phyloP scores from a whole-genome alignment of 768 basidiomycete genomes.

The Tricholoma matsutake region DNA sequence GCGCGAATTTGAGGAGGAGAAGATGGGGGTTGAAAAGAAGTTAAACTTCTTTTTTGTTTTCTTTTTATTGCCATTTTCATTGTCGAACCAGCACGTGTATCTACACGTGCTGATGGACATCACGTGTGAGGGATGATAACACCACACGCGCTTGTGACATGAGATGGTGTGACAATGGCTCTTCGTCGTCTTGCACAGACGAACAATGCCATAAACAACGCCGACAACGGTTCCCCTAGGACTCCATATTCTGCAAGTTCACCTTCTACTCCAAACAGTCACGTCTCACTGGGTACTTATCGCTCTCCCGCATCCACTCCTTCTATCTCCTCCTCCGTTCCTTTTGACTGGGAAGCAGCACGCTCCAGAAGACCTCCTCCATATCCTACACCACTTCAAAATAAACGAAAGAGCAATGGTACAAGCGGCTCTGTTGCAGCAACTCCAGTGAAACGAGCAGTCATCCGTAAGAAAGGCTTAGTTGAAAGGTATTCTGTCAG shows the following conservation, averaged over 20 bases:
- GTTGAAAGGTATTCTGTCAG: conserved; percentile 50
- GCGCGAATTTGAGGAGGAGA: conserved; percentile 14
- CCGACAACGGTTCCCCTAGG: conserved; percentile 30
- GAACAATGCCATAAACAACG: conserved; percentile 33
- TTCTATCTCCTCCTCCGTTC: conserved; percentile 70
- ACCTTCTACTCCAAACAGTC: conserved; percentile 45
- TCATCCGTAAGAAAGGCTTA: conserved; percentile 63
- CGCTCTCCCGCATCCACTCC: conserved; percentile 64
- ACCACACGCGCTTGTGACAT: conserved; percentile 5
- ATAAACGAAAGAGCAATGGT: conserved; percentile 43
- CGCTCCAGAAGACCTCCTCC: conserved; percentile 68
- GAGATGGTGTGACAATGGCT: conserved; percentile 36
- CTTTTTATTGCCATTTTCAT: conserved; percentile 37
- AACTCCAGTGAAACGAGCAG: conserved; percentile 45
- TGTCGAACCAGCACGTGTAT: conserved; percentile 48
- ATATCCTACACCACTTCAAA: conserved; percentile 58
- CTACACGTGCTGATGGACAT: conserved; percentile 26
- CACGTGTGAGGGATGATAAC: conserved; percentile 25
- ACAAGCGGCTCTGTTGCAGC: conserved; percentile 24
- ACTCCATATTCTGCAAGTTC: conserved; percentile 29
- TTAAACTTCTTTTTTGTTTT: conserved; percentile 20
- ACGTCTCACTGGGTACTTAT: conserved; percentile 48
- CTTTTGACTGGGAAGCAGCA: conserved; percentile 89
- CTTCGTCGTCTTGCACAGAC: conserved; percentile 58
- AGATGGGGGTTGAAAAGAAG: conserved; percentile 28